Evolutionary conservation across 164 flowering plant species (phyloP).

Genomic region (Vitis rotundifolia): DNA sequence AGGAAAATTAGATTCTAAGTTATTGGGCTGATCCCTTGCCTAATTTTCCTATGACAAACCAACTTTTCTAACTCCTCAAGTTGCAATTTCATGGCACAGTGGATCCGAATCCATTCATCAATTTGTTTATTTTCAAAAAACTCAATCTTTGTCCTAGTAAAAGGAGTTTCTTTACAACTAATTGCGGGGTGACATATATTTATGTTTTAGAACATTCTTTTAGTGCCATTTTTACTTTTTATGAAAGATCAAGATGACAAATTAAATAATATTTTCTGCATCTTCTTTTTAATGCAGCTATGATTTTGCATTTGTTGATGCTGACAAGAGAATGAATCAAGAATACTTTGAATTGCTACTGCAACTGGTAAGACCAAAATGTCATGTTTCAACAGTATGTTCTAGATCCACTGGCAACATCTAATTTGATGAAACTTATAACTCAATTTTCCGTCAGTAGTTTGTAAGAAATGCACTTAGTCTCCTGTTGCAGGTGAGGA

Average conservation of each 20-base stretch:
- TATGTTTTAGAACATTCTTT: too few relatives aligned
- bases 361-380: constrained; percentile 55
- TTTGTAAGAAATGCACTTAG: background rate
- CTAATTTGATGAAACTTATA: background rate
- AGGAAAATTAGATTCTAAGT: too few relatives aligned
- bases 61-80: too few relatives aligned
- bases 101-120: too few relatives aligned
- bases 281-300: constrained; percentile 49
- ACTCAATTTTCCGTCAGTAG: background rate
- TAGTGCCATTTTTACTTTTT: too few relatives aligned
- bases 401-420: background rate
- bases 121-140: too few relatives aligned
- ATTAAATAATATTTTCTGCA: background rate
- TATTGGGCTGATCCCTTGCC: too few relatives aligned
- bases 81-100: too few relatives aligned
- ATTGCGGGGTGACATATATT: too few relatives aligned
- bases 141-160: too few relatives aligned
- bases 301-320: constrained; percentile 96
- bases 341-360: constrained; percentile 83
- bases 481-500: constrained; percentile 61
- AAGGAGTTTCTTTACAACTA: too few relatives aligned
- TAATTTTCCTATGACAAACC: too few relatives aligned
- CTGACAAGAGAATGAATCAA: constrained; percentile 81
- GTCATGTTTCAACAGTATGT: background rate
- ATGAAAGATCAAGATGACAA: background rate